A percentile compares a stretch with the other conserved stretches of the same genome.
phyloP scores from a whole-genome alignment of 1,139 yeast species.

The Zygosaccharomyces sapae region DNA sequence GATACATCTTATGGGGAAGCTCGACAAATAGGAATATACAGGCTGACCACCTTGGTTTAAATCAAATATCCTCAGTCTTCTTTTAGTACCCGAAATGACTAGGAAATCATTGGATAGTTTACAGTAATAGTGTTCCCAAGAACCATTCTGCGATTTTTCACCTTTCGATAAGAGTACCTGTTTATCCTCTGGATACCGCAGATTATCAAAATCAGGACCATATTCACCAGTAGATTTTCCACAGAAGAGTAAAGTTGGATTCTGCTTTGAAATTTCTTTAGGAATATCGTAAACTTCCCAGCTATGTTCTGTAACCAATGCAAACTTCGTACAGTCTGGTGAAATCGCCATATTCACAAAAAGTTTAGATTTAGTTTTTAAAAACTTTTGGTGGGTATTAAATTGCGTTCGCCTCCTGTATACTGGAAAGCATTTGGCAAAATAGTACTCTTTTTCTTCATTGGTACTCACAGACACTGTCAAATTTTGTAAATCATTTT shows the following conservation, averaged over 20 bases:
- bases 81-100: slow-evolving; percentile 70
- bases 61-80: slow-evolving; percentile 64
- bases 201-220: slow-evolving; percentile 46
- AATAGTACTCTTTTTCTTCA: slow-evolving; percentile 53
- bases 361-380: slow-evolving; percentile 47
- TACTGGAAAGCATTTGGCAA: slow-evolving; percentile 77
- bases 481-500: slow-evolving; percentile 11
- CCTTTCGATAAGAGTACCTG: slow-evolving; percentile 9
- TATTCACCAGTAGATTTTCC: slow-evolving; percentile 68
- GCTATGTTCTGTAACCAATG: slow-evolving; percentile 57
- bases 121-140: slow-evolving; percentile 67
- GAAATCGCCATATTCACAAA: slow-evolving; percentile 63
- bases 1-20: slow-evolving; percentile 74
- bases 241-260: slow-evolving; percentile 60
- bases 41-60: slow-evolving; percentile 54
- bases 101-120: slow-evolving; percentile 57
- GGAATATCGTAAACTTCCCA: slow-evolving; percentile 69
- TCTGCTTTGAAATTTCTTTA: slow-evolving; percentile 35
- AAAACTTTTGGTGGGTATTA: slow-evolving; percentile 55
- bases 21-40: slow-evolving; percentile 63
- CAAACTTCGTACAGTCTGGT: slow-evolving; percentile 49
- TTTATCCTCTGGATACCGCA: slow-evolving; percentile 36
- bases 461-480: slow-evolving; percentile 19
- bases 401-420: slow-evolving; percentile 65
- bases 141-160: slow-evolving; percentile 11